phyloP scores from a whole-genome alignment of 257 asterid species.

The Sherardia arvensis region DNA sequence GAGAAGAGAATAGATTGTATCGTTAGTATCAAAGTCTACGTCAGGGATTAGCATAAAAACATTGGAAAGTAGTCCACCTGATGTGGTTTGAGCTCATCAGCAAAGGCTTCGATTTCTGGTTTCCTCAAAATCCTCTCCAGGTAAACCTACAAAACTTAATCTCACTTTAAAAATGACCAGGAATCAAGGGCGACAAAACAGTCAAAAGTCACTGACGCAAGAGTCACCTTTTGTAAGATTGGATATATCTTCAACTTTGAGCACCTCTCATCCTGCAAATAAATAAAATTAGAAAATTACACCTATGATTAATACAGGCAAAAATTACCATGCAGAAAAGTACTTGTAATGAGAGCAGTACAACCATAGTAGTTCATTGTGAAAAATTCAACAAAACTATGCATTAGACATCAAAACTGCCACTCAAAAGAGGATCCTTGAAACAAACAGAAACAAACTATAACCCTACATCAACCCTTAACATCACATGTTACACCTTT shows the following conservation, averaged over 20 bases:
- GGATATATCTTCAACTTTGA: slow-evolving; percentile 89
- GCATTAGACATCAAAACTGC: neutral
- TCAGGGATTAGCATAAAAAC: slow-evolving; percentile 3
- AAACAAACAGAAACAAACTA: neutral
- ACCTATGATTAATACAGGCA: slow-evolving; percentile 3
- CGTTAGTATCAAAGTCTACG: neutral
- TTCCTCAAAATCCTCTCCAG: slow-evolving; percentile 92
- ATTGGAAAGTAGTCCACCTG: slow-evolving; percentile 44
- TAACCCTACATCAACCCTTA: neutral
- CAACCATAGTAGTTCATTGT: neutral
- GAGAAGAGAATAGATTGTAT: slow-evolving; percentile 15
- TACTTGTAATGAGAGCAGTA: neutral
- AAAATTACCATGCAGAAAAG: neutral
- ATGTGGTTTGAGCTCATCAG: slow-evolving; percentile 94
- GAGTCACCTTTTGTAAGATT: slow-evolving; percentile 85
- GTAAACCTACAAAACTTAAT: slow-evolving; percentile 57
- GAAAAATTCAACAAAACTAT: too few species aligned
- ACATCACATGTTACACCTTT: neutral
- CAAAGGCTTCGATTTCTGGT: slow-evolving; percentile 95
- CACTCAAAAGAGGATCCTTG: neutral
- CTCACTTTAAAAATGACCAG: slow-evolving; percentile 4
- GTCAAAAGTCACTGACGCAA: neutral
- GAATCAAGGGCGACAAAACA: neutral
- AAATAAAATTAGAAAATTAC: neutral
- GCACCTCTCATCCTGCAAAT: slow-evolving; percentile 89